A percentile compares a stretch with the other conserved stretches of the same genome.
Evolutionary conservation across 768 basidiomycete genomes (phyloP).

Genomic region (Mycena vulgaris): DNA sequence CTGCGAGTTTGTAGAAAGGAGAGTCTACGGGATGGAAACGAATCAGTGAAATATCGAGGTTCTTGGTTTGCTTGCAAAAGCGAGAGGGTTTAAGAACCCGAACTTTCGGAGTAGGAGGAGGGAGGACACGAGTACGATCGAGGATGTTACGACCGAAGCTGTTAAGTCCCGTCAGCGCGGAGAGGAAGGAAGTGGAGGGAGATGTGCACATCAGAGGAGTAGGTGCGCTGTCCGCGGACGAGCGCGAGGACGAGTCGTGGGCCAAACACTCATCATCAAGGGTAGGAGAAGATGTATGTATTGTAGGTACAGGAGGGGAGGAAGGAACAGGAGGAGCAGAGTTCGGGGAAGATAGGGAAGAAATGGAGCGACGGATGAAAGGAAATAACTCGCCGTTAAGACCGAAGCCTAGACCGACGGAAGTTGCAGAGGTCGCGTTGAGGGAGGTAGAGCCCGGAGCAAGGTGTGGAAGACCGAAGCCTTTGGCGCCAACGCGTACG

Average conservation of each 20-base stretch:
- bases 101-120: slow-evolving; percentile 15
- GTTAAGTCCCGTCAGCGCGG: too few species aligned
- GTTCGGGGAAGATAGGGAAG: background rate
- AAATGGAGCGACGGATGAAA: slow-evolving; percentile 17
- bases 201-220: too few species aligned
- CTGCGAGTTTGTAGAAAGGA: too few species aligned
- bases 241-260: too few species aligned
- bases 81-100: slow-evolving; percentile 6
- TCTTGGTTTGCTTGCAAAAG: slow-evolving; percentile 10
- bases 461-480: too few species aligned
- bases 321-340: slow-evolving; percentile 19
- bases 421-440: slow-evolving; percentile 29
- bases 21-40: too few species aligned
- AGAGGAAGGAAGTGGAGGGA: too few species aligned
- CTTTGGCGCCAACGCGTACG: slow-evolving; percentile 7
- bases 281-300: slow-evolving; percentile 5
- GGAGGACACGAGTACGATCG: slow-evolving; percentile 3
- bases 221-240: too few species aligned
- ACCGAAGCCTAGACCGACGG: slow-evolving; percentile 25
- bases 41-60: background rate
- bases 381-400: too few species aligned
- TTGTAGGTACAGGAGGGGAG: slow-evolving; percentile 20
- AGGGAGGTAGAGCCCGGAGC: slow-evolving; percentile 23
- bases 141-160: slow-evolving; percentile 29
- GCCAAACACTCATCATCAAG: slow-evolving; percentile 30